These are phyloP conservation scores for Trametes coccinea DNA, from an alignment of 768 basidiomycete species.

Conservation along the genomic window DNA sequence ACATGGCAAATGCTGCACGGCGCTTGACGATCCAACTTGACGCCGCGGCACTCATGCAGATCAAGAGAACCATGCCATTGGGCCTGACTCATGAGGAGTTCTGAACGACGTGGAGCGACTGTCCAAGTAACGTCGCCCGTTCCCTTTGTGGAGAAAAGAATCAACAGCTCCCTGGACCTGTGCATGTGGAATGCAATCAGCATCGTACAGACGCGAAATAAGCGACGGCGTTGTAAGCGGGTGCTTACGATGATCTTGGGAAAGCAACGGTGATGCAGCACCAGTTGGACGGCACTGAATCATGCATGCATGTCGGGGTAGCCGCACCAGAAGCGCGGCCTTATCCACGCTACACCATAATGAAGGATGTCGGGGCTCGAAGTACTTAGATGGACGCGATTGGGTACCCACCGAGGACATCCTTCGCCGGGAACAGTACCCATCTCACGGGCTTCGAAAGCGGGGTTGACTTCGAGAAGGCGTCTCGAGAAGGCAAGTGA, in stretches of 20 bases:
- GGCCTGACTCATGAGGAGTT: background rate
- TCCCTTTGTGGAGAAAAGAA: background rate
- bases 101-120: background rate
- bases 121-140: background rate
- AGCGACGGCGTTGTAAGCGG: slow-evolving; percentile 2
- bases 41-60: background rate
- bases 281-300: slow-evolving; percentile 7
- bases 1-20: background rate
- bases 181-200: slow-evolving; percentile 12
- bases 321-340: slow-evolving; percentile 8
- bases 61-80: background rate
- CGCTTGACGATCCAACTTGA: background rate
- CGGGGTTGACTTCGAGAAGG: slow-evolving; percentile 6
- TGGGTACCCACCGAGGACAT: background rate
- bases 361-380: background rate
- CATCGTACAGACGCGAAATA: background rate
- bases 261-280: slow-evolving; percentile 1
- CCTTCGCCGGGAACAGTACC: background rate
- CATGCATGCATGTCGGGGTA: slow-evolving; percentile 1
- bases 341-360: slow-evolving; percentile 1
- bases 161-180: background rate
- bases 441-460: background rate
- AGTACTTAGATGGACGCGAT: background rate
- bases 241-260: slow-evolving; percentile 3
- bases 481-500: slow-evolving; percentile 1